Percentiles rank a stretch among this genome's conserved stretches.
phyloP scores from a whole-genome alignment of 1,284 basidiomycete species.

The Leccinum colubrinum region DNA sequence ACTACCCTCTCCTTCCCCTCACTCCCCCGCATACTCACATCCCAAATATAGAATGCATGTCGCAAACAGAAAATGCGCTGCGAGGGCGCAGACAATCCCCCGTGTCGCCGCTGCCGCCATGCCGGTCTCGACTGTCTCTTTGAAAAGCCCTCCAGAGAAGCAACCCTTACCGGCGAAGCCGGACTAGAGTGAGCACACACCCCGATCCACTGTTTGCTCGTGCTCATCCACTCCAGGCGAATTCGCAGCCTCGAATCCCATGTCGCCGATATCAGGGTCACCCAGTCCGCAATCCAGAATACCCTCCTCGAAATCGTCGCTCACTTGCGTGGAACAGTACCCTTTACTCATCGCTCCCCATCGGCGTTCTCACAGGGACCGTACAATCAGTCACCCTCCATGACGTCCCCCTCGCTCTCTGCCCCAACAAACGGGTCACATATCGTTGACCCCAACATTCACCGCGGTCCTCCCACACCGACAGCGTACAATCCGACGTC shows the following conservation, averaged over 20 bases:
- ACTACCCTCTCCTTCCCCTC: slow-evolving; percentile 20
- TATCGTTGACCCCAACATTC: slow-evolving; percentile 20
- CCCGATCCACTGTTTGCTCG: slow-evolving; percentile 6
- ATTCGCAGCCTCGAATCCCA: slow-evolving; percentile 83
- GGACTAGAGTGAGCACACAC: slow-evolving; percentile 74
- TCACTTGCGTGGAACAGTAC: slow-evolving; percentile 54
- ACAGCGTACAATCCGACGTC: slow-evolving; percentile 20
- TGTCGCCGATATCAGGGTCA: slow-evolving; percentile 73
- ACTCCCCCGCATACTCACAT: slow-evolving; percentile 6
- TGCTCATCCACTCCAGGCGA: slow-evolving; percentile 51
- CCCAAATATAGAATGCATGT: slow-evolving; percentile 65
- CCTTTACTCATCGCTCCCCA: slow-evolving; percentile 56
- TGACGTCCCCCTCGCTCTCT: slow-evolving; percentile 60
- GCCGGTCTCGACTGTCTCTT: slow-evolving; percentile 85
- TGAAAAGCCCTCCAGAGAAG: slow-evolving; percentile 84
- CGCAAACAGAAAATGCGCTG: slow-evolving; percentile 87
- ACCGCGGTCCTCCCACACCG: slow-evolving; percentile 28
- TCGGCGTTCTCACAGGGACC: slow-evolving; percentile 50
- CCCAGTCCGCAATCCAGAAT: slow-evolving; percentile 69
- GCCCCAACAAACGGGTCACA: slow-evolving; percentile 39
- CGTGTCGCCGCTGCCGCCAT: slow-evolving; percentile 86
- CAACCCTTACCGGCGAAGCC: slow-evolving; percentile 80
- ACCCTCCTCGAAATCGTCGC: slow-evolving; percentile 76
- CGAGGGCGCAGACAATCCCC: slow-evolving; percentile 88
- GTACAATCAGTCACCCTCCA: slow-evolving; percentile 59